Base-by-base conservation (phyloP, 139 green algal genomes). In the Chlorella ohadii region DNA sequence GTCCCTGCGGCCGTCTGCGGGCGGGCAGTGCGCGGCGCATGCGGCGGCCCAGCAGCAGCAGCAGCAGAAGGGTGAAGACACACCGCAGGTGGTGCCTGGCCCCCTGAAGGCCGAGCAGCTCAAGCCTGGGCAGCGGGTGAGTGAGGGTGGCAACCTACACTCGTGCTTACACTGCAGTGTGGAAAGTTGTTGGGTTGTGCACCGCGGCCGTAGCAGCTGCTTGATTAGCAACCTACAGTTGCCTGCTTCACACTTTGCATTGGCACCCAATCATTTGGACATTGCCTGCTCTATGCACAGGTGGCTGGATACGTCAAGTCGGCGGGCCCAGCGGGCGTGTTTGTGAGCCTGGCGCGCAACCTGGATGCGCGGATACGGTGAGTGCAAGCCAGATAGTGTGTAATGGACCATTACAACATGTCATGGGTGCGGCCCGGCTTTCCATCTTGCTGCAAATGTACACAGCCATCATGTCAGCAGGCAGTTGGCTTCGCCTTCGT, bases 291-390 rank as follows among this genome's bases (percentile, higher is more conserved):
- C 44, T 16, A 6, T 9, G 44, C 31, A 9, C 57, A 66, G 57
- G 88, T 94, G 57, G 56, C 78, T 2, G 94, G 94, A 28, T 98
- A 96, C 79, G 93, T 98, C 34, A 95, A 95, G 81, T 79, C 61
- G 13, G 88, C 92, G 7, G 85, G 68, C 22, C 78, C 85, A 25
- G 64, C 80, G 5, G 91, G 94, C 75, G 78, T 94, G 78, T 97
- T 96, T 87, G 89, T 97, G 22, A 57, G 47, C 3, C 68, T 97
- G 22, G 51, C 38, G 15, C 74, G 89, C 56, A 55, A 44, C 68
- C 67, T 94, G 3, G 91, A 95, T 76, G 96, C 90, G 0, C 91
- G 91, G 38, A 84, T 98, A 31, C 51, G 82, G 75, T 81, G 56
- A 28, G 66, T 63, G 64, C 38, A 3, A 9, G 33, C 33, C 66